phyloP scores from a whole-genome alignment of 2,329 filamentous ascomycete species.

The Epichloe gansuensis region DNA sequence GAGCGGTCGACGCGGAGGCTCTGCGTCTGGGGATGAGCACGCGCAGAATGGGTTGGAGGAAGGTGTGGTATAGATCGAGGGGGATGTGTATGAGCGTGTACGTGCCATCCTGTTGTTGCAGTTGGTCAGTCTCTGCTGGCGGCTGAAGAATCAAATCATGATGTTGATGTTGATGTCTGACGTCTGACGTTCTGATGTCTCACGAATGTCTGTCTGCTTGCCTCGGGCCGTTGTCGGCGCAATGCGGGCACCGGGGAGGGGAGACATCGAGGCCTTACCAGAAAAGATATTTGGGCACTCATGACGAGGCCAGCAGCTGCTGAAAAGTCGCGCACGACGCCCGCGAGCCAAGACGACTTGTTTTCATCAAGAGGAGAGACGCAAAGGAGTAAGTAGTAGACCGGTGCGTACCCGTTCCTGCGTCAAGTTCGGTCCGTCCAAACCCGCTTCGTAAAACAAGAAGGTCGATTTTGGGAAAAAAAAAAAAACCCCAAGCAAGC shows the following conservation, averaged over 20 bases:
- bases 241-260: not conserved
- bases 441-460: too few relatives aligned
- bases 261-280: constrained; percentile 26
- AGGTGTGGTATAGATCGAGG: constrained; percentile 60
- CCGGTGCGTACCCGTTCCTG: too few relatives aligned
- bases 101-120: constrained; percentile 56
- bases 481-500: too few relatives aligned
- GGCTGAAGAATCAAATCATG: too few relatives aligned
- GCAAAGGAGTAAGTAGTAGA: not conserved
- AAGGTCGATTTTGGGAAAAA: too few relatives aligned
- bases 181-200: too few relatives aligned
- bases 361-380: not conserved
- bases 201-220: not conserved
- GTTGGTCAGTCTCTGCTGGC: not conserved
- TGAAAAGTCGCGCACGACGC: too few relatives aligned
- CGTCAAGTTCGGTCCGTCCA: too few relatives aligned
- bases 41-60: constrained; percentile 78
- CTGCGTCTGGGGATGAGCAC: constrained; percentile 59
- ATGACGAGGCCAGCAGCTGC: constrained; percentile 22
- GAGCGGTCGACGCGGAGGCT: constrained; percentile 20
- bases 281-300: constrained; percentile 46
- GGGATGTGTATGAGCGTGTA: constrained; percentile 88
- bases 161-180: too few relatives aligned
- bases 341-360: not conserved
- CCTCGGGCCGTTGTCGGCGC: constrained; percentile 1